These are phyloP conservation scores for Otatea glauca DNA, from an alignment of 176 grass and related monocot species.

Conservation along the genomic window DNA sequence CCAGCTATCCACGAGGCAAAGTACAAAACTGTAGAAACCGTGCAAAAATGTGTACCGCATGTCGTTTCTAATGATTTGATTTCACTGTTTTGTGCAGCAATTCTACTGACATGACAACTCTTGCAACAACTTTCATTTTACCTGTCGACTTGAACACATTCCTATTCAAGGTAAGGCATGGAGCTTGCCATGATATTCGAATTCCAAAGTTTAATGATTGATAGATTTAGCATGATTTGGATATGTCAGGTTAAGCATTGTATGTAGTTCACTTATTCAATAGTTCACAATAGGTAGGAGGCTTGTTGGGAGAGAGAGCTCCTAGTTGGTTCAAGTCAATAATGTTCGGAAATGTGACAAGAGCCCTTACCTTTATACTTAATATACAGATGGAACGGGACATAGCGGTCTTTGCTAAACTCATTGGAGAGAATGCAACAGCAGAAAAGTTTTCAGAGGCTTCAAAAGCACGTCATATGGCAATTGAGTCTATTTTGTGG, in stretches of 20 bases:
- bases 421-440: constrained; percentile 59
- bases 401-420: constrained; percentile 67
- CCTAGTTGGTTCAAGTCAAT: not conserved
- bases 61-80: constrained; percentile 21
- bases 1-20: too few species aligned
- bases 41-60: not conserved
- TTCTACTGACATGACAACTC: constrained; percentile 78
- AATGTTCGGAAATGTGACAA: constrained; percentile 17
- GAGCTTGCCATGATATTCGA: constrained; percentile 1
- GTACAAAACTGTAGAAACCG: too few species aligned
- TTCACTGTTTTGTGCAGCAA: constrained; percentile 57
- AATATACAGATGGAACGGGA: constrained; percentile 73
- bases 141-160: constrained; percentile 95
- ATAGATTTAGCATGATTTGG: constrained; percentile 1
- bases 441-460: constrained; percentile 58
- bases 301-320: not conserved
- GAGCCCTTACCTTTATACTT: constrained; percentile 23
- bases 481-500: constrained; percentile 85
- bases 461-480: constrained; percentile 57
- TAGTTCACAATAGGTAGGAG: not conserved
- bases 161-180: constrained; percentile 73
- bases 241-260: not conserved
- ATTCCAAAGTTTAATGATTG: not conserved
- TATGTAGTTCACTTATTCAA: not conserved
- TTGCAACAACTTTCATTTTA: constrained; percentile 69